Base-by-base conservation (phyloP, 352 stramenopile genomes). In the Phytophthora pluvialis region DNA sequence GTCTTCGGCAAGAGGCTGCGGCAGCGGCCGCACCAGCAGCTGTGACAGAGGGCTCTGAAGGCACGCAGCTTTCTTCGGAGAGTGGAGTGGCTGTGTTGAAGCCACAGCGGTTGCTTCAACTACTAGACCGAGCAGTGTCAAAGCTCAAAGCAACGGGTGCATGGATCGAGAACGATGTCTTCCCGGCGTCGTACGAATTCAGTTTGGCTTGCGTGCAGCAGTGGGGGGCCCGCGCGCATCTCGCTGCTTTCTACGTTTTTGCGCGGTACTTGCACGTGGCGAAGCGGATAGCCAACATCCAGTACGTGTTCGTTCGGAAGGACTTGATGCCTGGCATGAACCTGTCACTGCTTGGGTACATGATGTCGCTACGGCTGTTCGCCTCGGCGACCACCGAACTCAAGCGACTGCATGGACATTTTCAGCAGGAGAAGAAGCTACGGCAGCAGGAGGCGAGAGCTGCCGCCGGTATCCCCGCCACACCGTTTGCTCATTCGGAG, bases 231-330 rank as follows among this genome's bases (percentile, higher is more conserved):
- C 77, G 89, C 40, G 50, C 78, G 6, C 86, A 96, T 45, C 68
- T 94, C 39, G 84, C 86, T 35, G 63, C 56, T 42, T 96, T 96
- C 48, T 96, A 91, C 73, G 70, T 94, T 3, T 79, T 81, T 26
- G 86, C 84, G n/a, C 74, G 63, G 51, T 94, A 91, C 64, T 65
- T 93, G 12, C 59, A 91, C 44, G 6, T 91, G 54, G 68, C 86
- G 16, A 96, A 91, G 57, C 86, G 88, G 25, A 44, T 90, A 29
- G 64, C 80, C 11, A 74, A 71, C 9, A 80, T 94, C 38, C 83
- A 93, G 49, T 94, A 95, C 68, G 68, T 94, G 13, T 93, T 94
- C 44, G 81, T 88, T 31, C 80, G 83, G 25, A 88, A 81, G 40
- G 79, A 94, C 42, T 51, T 89, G 25, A 60, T 77, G 60, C 64